These are phyloP conservation scores for Narthecium ossifragum DNA, from an alignment of 106 monocot species.

Conservation along the genomic window DNA sequence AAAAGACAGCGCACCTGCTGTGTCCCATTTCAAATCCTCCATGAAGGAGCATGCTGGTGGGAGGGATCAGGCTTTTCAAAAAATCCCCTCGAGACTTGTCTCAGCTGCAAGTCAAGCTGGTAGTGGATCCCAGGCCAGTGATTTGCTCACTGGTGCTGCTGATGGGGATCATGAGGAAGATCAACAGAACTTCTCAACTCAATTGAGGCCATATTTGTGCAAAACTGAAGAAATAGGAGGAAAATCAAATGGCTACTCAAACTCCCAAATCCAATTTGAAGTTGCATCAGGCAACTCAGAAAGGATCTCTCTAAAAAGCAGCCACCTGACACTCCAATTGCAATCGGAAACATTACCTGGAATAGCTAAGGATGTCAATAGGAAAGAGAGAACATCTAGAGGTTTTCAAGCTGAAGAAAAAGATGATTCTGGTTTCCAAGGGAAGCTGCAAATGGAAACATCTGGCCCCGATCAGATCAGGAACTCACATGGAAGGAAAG, in stretches of 20 bases:
- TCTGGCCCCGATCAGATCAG: slow-evolving; percentile 22
- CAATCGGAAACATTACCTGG: slow-evolving; percentile 14
- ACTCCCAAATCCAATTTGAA: slow-evolving; percentile 20
- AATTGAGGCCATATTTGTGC: slow-evolving; percentile 12
- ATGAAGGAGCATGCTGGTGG: slow-evolving; percentile 4
- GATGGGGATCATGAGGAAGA: slow-evolving; percentile 12
- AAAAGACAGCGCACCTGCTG: slow-evolving; percentile 11
- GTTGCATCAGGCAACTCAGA: slow-evolving; percentile 6
- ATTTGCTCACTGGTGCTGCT: neutral
- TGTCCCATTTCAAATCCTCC: neutral
- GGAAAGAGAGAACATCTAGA: slow-evolving; percentile 8
- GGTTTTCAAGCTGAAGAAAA: slow-evolving; percentile 11
- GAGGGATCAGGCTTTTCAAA: slow-evolving; percentile 14
- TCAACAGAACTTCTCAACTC: slow-evolving; percentile 9
- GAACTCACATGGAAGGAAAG: slow-evolving; percentile 21
- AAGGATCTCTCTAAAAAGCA: slow-evolving; percentile 10
- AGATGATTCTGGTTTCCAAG: slow-evolving; percentile 13
- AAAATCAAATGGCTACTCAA: slow-evolving; percentile 16
- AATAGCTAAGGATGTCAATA: slow-evolving; percentile 17
- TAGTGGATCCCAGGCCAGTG: slow-evolving; percentile 10
- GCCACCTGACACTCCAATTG: slow-evolving; percentile 8
- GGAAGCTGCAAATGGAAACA: slow-evolving; percentile 22
- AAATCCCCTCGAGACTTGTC: slow-evolving; percentile 4
- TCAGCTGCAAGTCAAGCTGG: slow-evolving; percentile 9
- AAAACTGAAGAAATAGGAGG: slow-evolving; percentile 19